Base-by-base conservation (phyloP, 768 basidiomycete species). In the Hebeloma cylindrosporum region DNA sequence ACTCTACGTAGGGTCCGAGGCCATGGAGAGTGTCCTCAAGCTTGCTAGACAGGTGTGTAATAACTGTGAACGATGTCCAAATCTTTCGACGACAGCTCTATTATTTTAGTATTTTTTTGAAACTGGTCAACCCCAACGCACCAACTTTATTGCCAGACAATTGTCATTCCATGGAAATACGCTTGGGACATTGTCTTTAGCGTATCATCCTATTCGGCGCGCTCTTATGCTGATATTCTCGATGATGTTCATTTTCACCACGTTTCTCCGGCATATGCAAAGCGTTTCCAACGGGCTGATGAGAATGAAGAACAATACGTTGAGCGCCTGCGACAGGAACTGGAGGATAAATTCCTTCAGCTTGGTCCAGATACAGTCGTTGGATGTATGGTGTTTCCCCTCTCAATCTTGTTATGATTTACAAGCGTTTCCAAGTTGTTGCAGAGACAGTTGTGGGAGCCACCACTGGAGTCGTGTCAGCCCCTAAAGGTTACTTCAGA, bases 391-490 rank as follows among this genome's bases (percentile, higher is more conserved):
- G 67, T 2, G 40, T 52, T 30, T 30, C 21, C 25, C 51, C 18
- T 30, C 16, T 2, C 13, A 11, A 25, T 10, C 22, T 9, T n/a
- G 22, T 35, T 32, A 7, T 36, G 9, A 35, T 32, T 26, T 8
- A 37, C 32, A 13, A 10, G 16, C 16, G n/a, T 17, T 16, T 26
- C 3, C 2, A 50, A 91, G 88, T 92, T 53, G 83, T 80, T 11
- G 88, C 88, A 3, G 88, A 90, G 59, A 90, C 90, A 16, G 91
- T 94, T 5, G 87, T 90, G 5, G 92, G 92, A 14, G 92, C 90
- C 0, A 84, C 88, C 0, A 83, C 84, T 2, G 93, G 91, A 20
- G 83, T 77, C 25, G 72, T 91, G 1, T 63, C 82, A 26, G 80
- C 88, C 4, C 89, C 90, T 0, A 85, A 83, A 52, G 91, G 91